Base-by-base conservation (phyloP, 2,329 filamentous ascomycete genomes). In the Microdochium nivale region DNA sequence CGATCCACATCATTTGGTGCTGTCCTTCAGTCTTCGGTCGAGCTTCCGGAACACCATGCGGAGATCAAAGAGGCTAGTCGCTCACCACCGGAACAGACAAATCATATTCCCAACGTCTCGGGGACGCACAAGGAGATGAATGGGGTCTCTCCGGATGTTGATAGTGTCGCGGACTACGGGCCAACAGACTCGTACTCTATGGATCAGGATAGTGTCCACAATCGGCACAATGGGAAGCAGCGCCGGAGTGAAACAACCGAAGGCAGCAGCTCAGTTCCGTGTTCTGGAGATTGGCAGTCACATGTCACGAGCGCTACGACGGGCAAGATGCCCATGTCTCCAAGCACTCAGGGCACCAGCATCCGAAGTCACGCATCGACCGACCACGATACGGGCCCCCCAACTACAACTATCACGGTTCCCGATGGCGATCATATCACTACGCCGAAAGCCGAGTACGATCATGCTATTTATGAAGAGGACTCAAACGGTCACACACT, bases 261-360 rank as follows among this genome's bases (percentile, higher is more conserved):
- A 51, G 78, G 77, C 46, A 81, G 80, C 62, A 73, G 70, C 44
- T 80, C 79, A 8, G 75, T 71, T 1, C 76, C 74, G 0, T 73
- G 70, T 48, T 72, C 74, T 0, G 79, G 76, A 10, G 81, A 84
- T 58, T 84, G 80, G 79, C 77, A 78, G 2, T 82, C 79, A 3
- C 80, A 84, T 57, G 79, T 76, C 3, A 84, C 81, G 14, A 83
- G 79, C 58, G 80, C 80, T 9, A 81, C 80, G 1, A 84, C 80
- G 1, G 77, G 79, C 49, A 83, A 82, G 65, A 77, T 83, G 76
- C 80, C 81, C 3, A 67, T 84, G 33, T 84, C 81, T 24, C 82
- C 82, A 2, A 84, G 81, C 62, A 85, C 82, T 2, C 75, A 82
- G 60, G 82, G 81, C 37, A 85, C 82, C 19, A 85, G 81, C 64